Evolutionary conservation across 495 filamentous ascomycete species (phyloP), one percentile per base, ranked within the genome.

Genomic region (Neurospora sp.): DNA sequence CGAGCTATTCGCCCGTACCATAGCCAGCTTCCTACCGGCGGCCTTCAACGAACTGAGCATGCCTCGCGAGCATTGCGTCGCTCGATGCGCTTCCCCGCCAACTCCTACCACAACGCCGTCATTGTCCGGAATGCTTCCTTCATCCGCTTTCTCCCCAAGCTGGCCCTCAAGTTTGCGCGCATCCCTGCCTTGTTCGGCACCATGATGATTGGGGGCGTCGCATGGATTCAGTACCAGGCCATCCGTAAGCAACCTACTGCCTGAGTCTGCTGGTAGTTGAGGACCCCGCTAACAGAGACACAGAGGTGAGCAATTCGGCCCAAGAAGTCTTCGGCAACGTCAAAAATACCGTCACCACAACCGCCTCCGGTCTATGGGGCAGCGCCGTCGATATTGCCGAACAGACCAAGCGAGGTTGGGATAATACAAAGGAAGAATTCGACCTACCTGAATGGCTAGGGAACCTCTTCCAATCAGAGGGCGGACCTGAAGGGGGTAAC

Each of bases 221-320:
- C 93, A 53, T 99, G 97, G 86, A 77, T 99, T 40, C 96, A 99
- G 80, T 98, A 98, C 80, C 96, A 98, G 83, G 95, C 96, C 74
- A 90, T 90, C 69, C 92, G 93, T 96, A 87, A 78, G 93, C 86
- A 47, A 16, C 71, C 14, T 53, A 41, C 20, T 40, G 53, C 10
- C 39, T 20, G 3, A 70, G 69, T 35, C 61, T 22, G 18, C 65
- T 9, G 39, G 42, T 42, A 39, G 14, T 16, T 35, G 14, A 44
- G 39, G 35, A 53, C 69, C 38, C 70, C 65, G 71, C 72, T 70
- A 22, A 71, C 22, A 39, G 38, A 68, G 27, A 18, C 74, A 69
- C 78, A 93, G 93, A 96, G 87, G 93, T 94, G 35, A 94, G 94
- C 71, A 96, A 89, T 74, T 99, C 94, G 80, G 94, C 92, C 47